Evolutionary conservation across 164 flowering plant genomes (phyloP).

Genomic region (Nelumbo lutea): DNA sequence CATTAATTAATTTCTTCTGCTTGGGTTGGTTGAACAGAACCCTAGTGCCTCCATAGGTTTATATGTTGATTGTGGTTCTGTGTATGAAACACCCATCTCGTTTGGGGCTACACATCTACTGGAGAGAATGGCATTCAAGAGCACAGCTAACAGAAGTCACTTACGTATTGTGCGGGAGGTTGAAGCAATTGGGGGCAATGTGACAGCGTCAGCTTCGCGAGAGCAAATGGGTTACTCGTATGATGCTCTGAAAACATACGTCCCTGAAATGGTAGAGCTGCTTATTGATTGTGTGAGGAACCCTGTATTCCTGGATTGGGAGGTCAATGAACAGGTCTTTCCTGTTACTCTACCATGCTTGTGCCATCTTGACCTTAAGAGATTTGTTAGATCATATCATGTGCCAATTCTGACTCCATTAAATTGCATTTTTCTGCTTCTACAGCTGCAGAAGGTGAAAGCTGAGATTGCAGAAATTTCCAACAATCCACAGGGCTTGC

Average conservation of each 20-base stretch:
- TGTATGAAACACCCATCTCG: constrained; percentile 59
- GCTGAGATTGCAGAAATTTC: constrained; percentile 57
- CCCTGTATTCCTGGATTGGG: constrained; percentile 91
- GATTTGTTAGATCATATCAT: not conserved
- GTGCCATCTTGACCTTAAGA: not conserved
- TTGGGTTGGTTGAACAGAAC: constrained; percentile 33
- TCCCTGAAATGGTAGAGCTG: constrained; percentile 85
- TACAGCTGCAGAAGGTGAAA: constrained; percentile 71
- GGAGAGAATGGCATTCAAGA: constrained; percentile 91
- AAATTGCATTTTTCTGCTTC: constrained; percentile 1
- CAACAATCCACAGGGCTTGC: constrained; percentile 76
- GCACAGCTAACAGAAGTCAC: constrained; percentile 75
- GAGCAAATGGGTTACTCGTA: constrained; percentile 85
- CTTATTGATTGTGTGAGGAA: constrained; percentile 85
- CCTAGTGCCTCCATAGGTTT: constrained; percentile 83
- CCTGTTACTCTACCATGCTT: not conserved
- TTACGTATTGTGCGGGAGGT: constrained; percentile 80
- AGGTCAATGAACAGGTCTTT: constrained; percentile 80
- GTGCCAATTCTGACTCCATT: not conserved
- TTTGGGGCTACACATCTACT: constrained; percentile 71
- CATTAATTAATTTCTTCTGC: not conserved
- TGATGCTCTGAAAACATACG: constrained; percentile 81
- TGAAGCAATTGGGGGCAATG: constrained; percentile 88
- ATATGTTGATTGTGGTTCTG: constrained; percentile 78
- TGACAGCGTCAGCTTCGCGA: constrained; percentile 68